These are phyloP conservation scores for Ophiostoma triangulosporum DNA, from an alignment of 2,329 filamentous ascomycete species.

Conservation along the genomic window DNA sequence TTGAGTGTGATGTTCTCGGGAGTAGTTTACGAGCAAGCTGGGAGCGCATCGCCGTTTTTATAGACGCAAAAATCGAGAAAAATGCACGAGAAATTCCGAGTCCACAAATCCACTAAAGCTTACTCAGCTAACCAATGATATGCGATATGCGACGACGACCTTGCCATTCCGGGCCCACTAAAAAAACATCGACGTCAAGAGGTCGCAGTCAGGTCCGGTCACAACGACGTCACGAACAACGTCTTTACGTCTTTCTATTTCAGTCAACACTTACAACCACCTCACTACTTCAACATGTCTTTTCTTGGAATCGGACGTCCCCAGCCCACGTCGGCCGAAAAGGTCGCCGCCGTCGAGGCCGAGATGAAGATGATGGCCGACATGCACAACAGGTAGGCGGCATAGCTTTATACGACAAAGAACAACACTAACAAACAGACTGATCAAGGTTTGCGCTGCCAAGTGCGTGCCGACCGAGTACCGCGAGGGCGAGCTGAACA, in stretches of 20 bases:
- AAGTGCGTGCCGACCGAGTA: slow-evolving; percentile 92
- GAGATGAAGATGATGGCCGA: slow-evolving; percentile 93
- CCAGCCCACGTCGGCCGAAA: slow-evolving; percentile 88
- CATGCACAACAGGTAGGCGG: slow-evolving; percentile 92
- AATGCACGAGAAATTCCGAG: neutral
- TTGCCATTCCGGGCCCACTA: neutral
- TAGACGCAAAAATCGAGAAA: neutral
- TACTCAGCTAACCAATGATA: neutral
- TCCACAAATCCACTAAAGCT: neutral
- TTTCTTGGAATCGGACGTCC: slow-evolving; percentile 39
- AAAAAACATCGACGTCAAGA: slow-evolving; percentile 1
- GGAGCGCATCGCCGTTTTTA: neutral
- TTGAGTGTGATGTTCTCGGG: neutral
- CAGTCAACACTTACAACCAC: neutral
- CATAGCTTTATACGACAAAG: neutral
- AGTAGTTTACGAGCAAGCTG: neutral
- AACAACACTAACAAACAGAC: slow-evolving; percentile 31
- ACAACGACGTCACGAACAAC: too few species aligned
- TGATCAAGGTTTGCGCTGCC: slow-evolving; percentile 77
- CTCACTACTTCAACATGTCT: slow-evolving; percentile 9
- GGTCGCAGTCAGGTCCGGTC: too few species aligned
- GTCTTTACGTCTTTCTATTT: neutral
- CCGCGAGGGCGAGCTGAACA: slow-evolving; percentile 93
- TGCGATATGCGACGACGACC: neutral
- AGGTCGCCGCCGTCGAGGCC: slow-evolving; percentile 89